Base-by-base conservation (phyloP, 2,329 filamentous ascomycete species). In the Pseudofabraea citricarpa region DNA sequence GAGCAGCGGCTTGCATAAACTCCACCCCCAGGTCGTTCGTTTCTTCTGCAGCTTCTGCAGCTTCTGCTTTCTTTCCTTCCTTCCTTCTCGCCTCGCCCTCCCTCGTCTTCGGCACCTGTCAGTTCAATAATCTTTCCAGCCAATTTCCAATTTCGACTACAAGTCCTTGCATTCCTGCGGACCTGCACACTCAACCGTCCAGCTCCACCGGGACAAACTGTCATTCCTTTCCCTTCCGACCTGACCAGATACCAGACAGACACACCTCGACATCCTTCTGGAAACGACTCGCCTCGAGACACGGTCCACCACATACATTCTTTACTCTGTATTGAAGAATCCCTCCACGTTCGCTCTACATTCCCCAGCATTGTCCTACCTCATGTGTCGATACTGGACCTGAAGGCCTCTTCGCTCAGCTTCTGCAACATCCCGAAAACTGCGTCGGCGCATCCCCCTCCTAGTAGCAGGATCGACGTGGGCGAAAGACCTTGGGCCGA, bases 351-450 rank as follows among this genome's bases (percentile, higher is more conserved):
- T 10, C 18, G 18, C 6, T 31, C 41, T 19, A 27, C 18, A 37
- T n/a, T 21, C 27, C 16, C 10, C 19, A 21, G 18, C 20, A 18
- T 32, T 24, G 12, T 18, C 36, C 21, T 26, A 36, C 39, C 21
- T 39, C 35, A 44, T 42, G 36, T 41, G 51, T 52, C 43, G 50
- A 51, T 46, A 45, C 46, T 43, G 24, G 43, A 47, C 40, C 42
- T 41, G 46, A 49, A 41, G 48, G 46, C 45, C 45, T 49, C 23
- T 26, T 46, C 29, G 44, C 43, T 41, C 47, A 46, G 38, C 47
- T 39, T 42, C 50, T 51, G 48, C 50, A 51, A n/a, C 47, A 24
- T 43, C 48, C 53, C 49, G 46, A 44, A 29, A 44, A 40, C 41
- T 39, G 36, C 44, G 21, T 48, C 48, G 41, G 41, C 41, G 47